These are phyloP conservation scores for Rhodotorula glutinis DNA, from an alignment of 1,284 basidiomycete genomes.

Conservation along the genomic window DNA sequence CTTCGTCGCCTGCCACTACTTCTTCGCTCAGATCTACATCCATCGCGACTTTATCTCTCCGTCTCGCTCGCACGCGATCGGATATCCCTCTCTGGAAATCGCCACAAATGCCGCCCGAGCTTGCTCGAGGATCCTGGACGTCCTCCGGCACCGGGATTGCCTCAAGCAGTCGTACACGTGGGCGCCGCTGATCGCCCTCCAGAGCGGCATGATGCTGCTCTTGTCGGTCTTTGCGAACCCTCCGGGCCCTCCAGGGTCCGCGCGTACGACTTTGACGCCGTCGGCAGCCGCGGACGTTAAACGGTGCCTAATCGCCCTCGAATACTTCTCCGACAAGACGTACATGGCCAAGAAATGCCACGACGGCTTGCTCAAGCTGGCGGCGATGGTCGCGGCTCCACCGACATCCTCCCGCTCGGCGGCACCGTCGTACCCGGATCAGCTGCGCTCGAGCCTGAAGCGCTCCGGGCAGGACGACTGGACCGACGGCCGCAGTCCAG, in stretches of 20 bases:
- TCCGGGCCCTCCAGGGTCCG: conserved; percentile 52
- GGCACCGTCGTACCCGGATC: neutral
- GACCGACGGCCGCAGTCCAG: conserved; percentile 10
- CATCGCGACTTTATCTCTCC: conserved; percentile 40
- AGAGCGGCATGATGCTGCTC: conserved; percentile 64
- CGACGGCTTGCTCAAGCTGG: conserved; percentile 7
- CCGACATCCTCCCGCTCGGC: neutral
- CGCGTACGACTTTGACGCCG: conserved; percentile 59
- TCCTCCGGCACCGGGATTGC: conserved; percentile 10
- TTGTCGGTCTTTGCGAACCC: conserved; percentile 66
- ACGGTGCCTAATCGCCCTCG: conserved; percentile 63
- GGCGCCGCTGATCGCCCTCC: conserved; percentile 48
- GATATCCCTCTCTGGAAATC: conserved; percentile 44
- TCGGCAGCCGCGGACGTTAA: conserved; percentile 62
- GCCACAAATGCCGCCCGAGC: conserved; percentile 41
- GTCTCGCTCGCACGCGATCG: conserved; percentile 35
- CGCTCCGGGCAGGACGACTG: conserved; percentile 12
- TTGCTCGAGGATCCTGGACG: conserved; percentile 32
- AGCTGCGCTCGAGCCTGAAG: conserved; percentile 6
- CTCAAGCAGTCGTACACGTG: conserved; percentile 15
- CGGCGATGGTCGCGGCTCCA: neutral
- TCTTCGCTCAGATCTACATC: conserved; percentile 15
- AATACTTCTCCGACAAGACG: conserved; percentile 36
- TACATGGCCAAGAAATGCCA: conserved; percentile 23
- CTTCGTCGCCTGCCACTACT: conserved; percentile 18